Evolutionary conservation across 1,284 basidiomycete species (phyloP), one percentile per base, ranked within the genome.

Genomic region (Pseudozyma hubeiensis): DNA sequence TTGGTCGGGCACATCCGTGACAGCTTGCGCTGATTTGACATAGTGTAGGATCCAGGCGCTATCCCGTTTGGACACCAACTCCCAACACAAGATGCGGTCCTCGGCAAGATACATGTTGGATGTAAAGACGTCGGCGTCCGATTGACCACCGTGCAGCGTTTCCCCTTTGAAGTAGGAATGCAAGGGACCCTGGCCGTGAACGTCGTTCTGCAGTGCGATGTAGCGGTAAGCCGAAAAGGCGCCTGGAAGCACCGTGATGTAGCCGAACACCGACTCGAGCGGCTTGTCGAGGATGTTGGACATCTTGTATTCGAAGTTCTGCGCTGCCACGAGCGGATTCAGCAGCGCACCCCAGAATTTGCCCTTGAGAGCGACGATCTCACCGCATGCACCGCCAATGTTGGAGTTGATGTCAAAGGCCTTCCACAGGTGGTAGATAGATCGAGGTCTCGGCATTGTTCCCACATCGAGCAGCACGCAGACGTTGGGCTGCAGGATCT

Each of bases 331-430:
- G 93, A 81, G 60, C 94, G 87, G 82, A 92, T 91, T 81, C 86
- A 86, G 49, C 90, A 91, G 50, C 16, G 61, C 79, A 7, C 64
- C 43, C 66, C 78, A 77, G 78, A 88, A 92, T 85, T 90, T 91
- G 47, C 93, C 93, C 85, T 94, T 95, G 69, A 94, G 87, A 1
- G 94, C 93, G 30, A 95, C 93, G 56, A 97, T 96, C 57, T 97
- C 94, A n/a, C 94, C 94, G 81, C 94, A 97, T 5, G 96, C 95
- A 31, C 96, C 95, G 0, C 94, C 95, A 35, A 97, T 93, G 74
- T 96, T 95, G 31, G 91, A 92, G 85, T 97, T 94, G 85, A 94
- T 91, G 83, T 97, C 94, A 72, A 98, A 97, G 5, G 93, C 91
- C 85, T 97, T 97, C 95, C 95, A 97, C 10, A 98, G 87, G 80